A percentile compares a stretch with the other conserved stretches of the same genome.
Evolutionary conservation across 2,329 filamentous ascomycete genomes (phyloP).

Genomic region (Stachybotrys chlorohalonatus): DNA sequence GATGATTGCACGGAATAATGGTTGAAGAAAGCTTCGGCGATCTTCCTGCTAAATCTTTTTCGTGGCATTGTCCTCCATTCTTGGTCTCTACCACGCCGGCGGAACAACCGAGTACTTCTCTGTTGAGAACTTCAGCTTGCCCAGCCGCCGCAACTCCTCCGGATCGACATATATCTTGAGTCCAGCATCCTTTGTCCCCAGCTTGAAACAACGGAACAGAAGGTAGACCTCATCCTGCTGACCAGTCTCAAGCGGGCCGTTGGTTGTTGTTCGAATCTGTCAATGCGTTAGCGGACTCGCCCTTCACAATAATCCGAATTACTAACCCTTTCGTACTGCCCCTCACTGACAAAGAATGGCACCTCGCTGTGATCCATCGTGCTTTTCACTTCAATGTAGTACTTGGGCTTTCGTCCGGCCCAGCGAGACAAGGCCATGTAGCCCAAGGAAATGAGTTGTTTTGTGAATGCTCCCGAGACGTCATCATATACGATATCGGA

Average conservation of each 20-base stretch:
- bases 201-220: conserved; percentile 29
- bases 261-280: not conserved
- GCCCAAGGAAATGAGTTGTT: conserved; percentile 20
- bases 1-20: no score
- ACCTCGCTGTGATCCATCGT: conserved; percentile 26
- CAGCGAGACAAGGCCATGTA: conserved; percentile 20
- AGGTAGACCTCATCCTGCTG: conserved; percentile 21
- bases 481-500: conserved; percentile 39
- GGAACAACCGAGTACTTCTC: conserved; percentile 10
- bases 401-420: conserved; percentile 20
- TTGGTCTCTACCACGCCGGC: no score
- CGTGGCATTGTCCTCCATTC: no score
- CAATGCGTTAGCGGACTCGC: not conserved
- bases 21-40: no score
- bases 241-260: not conserved
- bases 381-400: conserved; percentile 43
- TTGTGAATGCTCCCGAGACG: conserved; percentile 19
- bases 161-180: conserved; percentile 30
- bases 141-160: conserved; percentile 12
- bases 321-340: conserved; percentile 32
- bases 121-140: conserved; percentile 12
- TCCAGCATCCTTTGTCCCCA: conserved; percentile 18
- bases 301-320: not conserved
- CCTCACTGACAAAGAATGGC: conserved; percentile 37
- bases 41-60: no score